These are phyloP conservation scores for Xerocomus nothofagi DNA, from an alignment of 1,284 basidiomycete genomes.

Conservation along the genomic window DNA sequence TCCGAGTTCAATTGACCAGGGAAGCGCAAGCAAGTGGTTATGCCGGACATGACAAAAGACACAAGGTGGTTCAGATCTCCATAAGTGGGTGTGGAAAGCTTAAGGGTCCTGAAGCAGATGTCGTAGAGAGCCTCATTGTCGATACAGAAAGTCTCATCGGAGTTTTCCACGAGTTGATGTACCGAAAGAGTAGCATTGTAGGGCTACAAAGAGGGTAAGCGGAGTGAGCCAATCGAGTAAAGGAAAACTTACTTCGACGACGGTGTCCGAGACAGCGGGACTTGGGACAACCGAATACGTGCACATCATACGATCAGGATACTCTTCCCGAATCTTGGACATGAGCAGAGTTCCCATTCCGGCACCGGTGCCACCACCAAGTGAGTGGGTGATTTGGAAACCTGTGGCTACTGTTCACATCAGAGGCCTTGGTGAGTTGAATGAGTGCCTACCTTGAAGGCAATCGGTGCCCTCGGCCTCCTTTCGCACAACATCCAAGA, in stretches of 20 bases:
- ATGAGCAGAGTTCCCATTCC: conserved; percentile 91
- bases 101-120: conserved; percentile 96
- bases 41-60: conserved; percentile 97
- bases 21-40: conserved; percentile 96
- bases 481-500: conserved; percentile 86
- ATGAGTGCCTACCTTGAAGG: conserved; percentile 69
- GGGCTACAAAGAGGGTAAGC: conserved; percentile 48
- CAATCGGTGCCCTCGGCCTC: conserved; percentile 92
- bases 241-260: conserved; percentile 72
- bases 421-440: not conserved
- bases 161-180: conserved; percentile 95
- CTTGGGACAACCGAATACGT: conserved; percentile 96
- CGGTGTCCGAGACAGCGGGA: conserved; percentile 96
- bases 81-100: conserved; percentile 91
- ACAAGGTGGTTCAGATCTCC: conserved; percentile 98
- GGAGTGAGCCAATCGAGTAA: not conserved
- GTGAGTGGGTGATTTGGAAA: conserved; percentile 96
- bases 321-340: conserved; percentile 91
- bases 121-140: conserved; percentile 99
- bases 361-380: conserved; percentile 96
- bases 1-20: conserved; percentile 99
- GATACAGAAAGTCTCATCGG: conserved; percentile 94
- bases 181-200: conserved; percentile 96
- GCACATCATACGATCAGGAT: conserved; percentile 96
- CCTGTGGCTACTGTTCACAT: conserved; percentile 42